A percentile compares a stretch with the other conserved stretches of the same genome.
Evolutionary conservation across 129 eudicot species (phyloP).

Genomic region (Flaveria robusta): DNA sequence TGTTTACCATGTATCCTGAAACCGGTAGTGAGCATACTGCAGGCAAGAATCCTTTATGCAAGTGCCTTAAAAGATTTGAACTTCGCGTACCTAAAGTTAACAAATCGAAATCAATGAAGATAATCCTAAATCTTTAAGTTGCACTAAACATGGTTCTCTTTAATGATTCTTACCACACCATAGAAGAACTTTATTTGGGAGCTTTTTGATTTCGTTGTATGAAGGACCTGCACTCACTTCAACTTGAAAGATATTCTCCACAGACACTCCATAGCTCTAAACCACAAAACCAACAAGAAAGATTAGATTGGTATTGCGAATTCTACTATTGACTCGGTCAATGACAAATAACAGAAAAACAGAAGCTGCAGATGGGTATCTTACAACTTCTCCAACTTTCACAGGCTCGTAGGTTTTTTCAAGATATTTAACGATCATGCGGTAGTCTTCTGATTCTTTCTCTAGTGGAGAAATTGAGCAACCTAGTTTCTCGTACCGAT

Average conservation of each 20-base stretch:
- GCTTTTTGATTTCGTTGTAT: constrained; percentile 60
- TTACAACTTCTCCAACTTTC: constrained; percentile 85
- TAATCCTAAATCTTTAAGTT: neutral
- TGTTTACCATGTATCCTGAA: constrained; percentile 81
- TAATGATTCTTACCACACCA: constrained; percentile 76
- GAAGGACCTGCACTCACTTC: constrained; percentile 76
- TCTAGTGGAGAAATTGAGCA: constrained; percentile 64
- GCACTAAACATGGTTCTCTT: neutral
- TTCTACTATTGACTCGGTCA: neutral
- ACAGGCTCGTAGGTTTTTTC: constrained; percentile 86
- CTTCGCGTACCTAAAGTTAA: constrained; percentile 61
- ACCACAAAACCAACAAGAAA: neutral
- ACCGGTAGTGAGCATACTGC: constrained; percentile 73
- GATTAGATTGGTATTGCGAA: neutral
- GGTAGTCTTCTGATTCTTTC: constrained; percentile 64
- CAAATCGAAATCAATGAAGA: neutral
- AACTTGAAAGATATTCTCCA: constrained; percentile 64
- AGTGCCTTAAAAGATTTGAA: constrained; percentile 76
- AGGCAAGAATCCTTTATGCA: constrained; percentile 86
- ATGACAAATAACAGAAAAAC: neutral
- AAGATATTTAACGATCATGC: constrained; percentile 70
- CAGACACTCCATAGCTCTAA: constrained; percentile 71
- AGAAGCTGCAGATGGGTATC: neutral
- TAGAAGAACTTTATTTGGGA: constrained; percentile 76
- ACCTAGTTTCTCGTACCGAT: constrained; percentile 57